A percentile compares a stretch with the other conserved stretches of the same genome.
phyloP scores from a whole-genome alignment of 495 filamentous ascomycete genomes.

The Trichoderma reesei region DNA sequence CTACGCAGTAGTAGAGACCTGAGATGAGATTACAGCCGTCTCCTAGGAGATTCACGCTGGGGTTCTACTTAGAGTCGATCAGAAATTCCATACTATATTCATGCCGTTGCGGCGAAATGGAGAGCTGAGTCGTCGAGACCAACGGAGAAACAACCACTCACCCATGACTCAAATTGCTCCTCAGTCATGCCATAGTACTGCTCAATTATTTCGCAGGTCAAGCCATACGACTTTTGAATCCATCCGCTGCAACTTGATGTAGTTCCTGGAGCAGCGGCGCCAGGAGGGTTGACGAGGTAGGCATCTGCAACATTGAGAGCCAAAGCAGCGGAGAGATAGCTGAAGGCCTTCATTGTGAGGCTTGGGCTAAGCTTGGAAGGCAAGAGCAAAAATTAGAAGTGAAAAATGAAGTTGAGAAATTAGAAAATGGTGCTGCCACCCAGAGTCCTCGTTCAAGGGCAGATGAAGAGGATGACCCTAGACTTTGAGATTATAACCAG shows the following conservation, averaged over 20 bases:
- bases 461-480: too few species aligned
- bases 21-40: neutral
- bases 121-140: neutral
- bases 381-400: too few species aligned
- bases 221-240: constrained; percentile 4
- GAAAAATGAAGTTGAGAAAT: too few species aligned
- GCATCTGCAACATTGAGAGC: neutral
- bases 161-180: neutral
- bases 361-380: too few species aligned
- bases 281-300: constrained; percentile 2
- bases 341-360: neutral
- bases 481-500: too few species aligned
- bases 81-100: too few species aligned
- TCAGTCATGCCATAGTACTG: neutral
- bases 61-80: neutral
- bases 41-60: neutral
- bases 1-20: constrained; percentile 4
- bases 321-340: neutral
- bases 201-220: neutral
- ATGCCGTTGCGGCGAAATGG: too few species aligned
- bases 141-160: neutral
- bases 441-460: too few species aligned
- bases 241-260: neutral
- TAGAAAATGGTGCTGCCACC: too few species aligned
- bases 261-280: neutral